Percentiles rank a stretch among this genome's conserved stretches.
These are phyloP conservation scores for Epichloe festucae DNA, from an alignment of 2,329 filamentous ascomycete species.

Conservation along the genomic window DNA sequence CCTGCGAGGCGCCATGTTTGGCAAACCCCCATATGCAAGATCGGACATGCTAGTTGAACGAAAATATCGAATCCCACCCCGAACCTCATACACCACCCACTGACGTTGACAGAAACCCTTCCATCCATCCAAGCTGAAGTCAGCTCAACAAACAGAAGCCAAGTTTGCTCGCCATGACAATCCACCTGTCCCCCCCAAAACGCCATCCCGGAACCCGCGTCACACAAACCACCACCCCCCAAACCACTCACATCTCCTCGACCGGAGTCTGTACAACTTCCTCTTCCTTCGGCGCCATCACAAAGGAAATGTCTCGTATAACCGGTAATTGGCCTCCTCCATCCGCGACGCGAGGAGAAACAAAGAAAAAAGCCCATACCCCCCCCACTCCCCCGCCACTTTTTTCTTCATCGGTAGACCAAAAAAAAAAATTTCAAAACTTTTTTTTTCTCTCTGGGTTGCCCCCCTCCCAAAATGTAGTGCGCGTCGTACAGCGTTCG, in stretches of 20 bases:
- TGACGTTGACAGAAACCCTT: too few relatives aligned
- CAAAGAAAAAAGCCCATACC: neutral
- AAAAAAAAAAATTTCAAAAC: too few relatives aligned
- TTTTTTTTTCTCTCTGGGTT: too few relatives aligned
- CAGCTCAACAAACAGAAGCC: neutral
- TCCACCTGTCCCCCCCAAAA: neutral
- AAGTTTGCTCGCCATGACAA: conserved; percentile 3
- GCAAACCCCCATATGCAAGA: neutral
- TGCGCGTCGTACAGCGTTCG: too few relatives aligned
- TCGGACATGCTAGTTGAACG: neutral
- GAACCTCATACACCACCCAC: too few relatives aligned
- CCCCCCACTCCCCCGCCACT: neutral
- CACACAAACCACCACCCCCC: neutral
- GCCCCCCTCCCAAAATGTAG: too few relatives aligned
- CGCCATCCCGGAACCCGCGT: neutral
- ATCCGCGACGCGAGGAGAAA: neutral
- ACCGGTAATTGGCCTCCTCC: neutral
- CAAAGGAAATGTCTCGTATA: neutral
- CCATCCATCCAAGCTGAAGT: too few relatives aligned
- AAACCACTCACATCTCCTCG: neutral
- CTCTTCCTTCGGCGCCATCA: neutral
- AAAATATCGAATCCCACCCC: too few relatives aligned
- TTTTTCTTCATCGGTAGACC: too few relatives aligned
- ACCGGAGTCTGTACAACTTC: neutral
- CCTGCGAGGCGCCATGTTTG: neutral